These are phyloP conservation scores for Talaromyces thailandensis DNA, from an alignment of 495 filamentous ascomycete species.

Conservation along the genomic window DNA sequence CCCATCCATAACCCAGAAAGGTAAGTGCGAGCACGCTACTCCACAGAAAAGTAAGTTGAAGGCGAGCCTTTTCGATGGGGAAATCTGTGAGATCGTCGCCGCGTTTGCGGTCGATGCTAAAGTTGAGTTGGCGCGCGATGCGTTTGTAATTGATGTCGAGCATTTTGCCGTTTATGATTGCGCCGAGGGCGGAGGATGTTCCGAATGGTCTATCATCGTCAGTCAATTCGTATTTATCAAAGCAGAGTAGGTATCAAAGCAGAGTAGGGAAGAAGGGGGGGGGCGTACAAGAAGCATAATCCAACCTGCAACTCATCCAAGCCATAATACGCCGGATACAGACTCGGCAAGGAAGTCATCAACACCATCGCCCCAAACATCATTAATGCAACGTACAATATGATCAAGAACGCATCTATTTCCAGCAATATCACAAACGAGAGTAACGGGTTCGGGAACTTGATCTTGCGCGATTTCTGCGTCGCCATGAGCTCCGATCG, in stretches of 20 bases:
- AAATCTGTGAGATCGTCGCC: conserved; percentile 27
- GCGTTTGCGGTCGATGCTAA: conserved; percentile 35
- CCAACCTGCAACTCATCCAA: conserved; percentile 58
- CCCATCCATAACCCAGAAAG: conserved; percentile 48
- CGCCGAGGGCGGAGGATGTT: conserved; percentile 42
- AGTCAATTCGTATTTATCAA: too few relatives aligned
- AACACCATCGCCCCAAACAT: conserved; percentile 41
- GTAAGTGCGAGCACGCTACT: conserved; percentile 22
- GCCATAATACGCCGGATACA: conserved; percentile 54
- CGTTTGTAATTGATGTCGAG: conserved; percentile 43
- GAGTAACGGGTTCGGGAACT: conserved; percentile 57
- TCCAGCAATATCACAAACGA: conserved; percentile 52
- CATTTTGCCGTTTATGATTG: conserved; percentile 61
- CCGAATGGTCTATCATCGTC: conserved; percentile 40
- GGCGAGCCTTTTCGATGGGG: conserved; percentile 28
- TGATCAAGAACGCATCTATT: conserved; percentile 53
- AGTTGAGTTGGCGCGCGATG: conserved; percentile 17
- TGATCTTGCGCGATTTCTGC: conserved; percentile 31
- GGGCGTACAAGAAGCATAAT: conserved; percentile 35
- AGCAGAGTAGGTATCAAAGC: background rate
- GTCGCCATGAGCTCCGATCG: conserved; percentile 6
- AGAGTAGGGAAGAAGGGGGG: background rate
- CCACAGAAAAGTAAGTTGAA: conserved; percentile 17
- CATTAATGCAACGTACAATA: conserved; percentile 46
- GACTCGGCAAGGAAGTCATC: conserved; percentile 43